Conservation (phyloP, 257 asterid species). For the Catharanthus roseus region DNA sequence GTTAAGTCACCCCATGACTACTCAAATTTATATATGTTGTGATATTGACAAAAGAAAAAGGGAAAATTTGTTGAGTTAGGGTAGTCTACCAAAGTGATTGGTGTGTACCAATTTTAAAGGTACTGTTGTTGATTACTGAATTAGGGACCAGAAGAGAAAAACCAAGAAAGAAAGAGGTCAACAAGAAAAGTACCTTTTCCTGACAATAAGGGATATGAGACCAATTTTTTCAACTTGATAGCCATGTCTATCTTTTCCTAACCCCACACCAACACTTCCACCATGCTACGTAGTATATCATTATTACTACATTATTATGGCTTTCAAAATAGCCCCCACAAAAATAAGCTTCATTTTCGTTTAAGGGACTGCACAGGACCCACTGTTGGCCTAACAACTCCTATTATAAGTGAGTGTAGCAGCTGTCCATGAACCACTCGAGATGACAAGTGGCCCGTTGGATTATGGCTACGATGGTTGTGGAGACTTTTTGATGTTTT, state of each 20-base stretch:
- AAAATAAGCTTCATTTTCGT: neutral
- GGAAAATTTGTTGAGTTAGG: no score
- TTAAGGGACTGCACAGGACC: no score
- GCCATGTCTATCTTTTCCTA: neutral
- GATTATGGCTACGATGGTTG: conserved; percentile 1
- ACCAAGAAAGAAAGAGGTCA: neutral
- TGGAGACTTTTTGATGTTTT: neutral
- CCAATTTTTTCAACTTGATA: neutral
- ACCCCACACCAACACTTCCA: conserved; percentile 2
- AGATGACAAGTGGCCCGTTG: conserved; percentile 23
- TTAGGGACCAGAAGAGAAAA: neutral
- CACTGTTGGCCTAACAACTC: no score
- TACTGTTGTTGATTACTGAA: neutral
- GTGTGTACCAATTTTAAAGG: neutral
- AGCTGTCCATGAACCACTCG: neutral
- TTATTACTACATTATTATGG: no score
- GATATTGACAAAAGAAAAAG: no score
- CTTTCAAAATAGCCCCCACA: no score
- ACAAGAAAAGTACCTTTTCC: no score
- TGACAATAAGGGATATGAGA: neutral
- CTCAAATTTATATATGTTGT: no score
- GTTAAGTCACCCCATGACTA: no score
- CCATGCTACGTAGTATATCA: neutral
- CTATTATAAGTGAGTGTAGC: no score
- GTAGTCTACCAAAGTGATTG: neutral